phyloP scores from a whole-genome alignment of 2,329 filamentous ascomycete species.

The Alternaria arborescens region DNA sequence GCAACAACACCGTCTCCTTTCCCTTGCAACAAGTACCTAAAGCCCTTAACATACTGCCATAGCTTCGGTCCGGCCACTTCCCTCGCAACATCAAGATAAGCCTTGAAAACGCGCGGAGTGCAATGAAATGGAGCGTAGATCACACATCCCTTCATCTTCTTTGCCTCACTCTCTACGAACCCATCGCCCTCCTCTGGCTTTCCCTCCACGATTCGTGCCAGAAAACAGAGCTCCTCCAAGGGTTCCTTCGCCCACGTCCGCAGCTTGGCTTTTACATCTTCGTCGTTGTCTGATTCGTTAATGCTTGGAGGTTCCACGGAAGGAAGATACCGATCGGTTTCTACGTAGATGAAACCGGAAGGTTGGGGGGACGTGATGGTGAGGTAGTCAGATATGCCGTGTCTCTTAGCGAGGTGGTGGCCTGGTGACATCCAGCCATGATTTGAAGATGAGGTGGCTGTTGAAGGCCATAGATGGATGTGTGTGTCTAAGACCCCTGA shows the following conservation, averaged over 20 bases:
- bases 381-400: slow-evolving; percentile 70
- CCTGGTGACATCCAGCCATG: slow-evolving; percentile 73
- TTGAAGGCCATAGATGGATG: slow-evolving; percentile 83
- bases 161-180: slow-evolving; percentile 52
- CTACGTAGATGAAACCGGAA: slow-evolving; percentile 79
- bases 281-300: neutral
- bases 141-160: slow-evolving; percentile 72
- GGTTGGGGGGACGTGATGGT: slow-evolving; percentile 22
- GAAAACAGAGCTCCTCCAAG: slow-evolving; percentile 74
- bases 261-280: slow-evolving; percentile 27
- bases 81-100: slow-evolving; percentile 71
- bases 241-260: slow-evolving; percentile 71
- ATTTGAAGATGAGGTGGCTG: slow-evolving; percentile 66
- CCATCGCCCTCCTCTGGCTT: slow-evolving; percentile 70
- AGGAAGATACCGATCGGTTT: slow-evolving; percentile 72
- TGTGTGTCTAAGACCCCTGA: slow-evolving; percentile 80
- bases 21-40: slow-evolving; percentile 80
- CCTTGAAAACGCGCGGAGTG: slow-evolving; percentile 65
- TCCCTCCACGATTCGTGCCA: slow-evolving; percentile 72
- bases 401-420: slow-evolving; percentile 67
- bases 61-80: slow-evolving; percentile 67
- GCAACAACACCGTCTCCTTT: slow-evolving; percentile 49
- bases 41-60: slow-evolving; percentile 77
- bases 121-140: slow-evolving; percentile 86
- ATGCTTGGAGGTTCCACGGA: slow-evolving; percentile 10